A percentile compares a stretch with the other conserved stretches of the same genome.
Conservation (phyloP, 1,284 basidiomycete genomes). For the Marasmius oreades region DNA sequence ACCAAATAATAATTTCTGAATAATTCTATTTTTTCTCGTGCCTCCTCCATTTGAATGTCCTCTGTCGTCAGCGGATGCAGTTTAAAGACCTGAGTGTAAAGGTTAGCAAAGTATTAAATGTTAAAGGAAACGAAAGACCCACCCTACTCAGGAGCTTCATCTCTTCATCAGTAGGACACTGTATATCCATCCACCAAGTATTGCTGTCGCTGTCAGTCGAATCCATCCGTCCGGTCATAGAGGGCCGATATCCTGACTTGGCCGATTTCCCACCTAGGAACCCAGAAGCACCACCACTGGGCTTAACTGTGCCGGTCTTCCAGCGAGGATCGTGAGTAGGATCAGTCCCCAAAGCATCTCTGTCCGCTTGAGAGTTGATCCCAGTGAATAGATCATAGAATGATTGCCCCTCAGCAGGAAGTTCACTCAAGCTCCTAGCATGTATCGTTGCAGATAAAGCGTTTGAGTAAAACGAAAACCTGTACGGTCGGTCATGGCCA, state of each 20-base stretch:
- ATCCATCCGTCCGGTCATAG: background rate
- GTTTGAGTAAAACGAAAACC: constrained; percentile 99
- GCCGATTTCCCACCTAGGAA: constrained; percentile 5
- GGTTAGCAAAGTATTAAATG: background rate
- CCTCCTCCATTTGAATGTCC: constrained; percentile 99
- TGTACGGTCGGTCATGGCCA: constrained; percentile 88
- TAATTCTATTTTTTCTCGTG: constrained; percentile 98
- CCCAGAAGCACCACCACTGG: background rate
- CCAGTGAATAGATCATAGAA: constrained; percentile 92
- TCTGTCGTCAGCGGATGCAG: constrained; percentile 99
- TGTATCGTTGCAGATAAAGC: constrained; percentile 92
- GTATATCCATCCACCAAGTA: constrained; percentile 98
- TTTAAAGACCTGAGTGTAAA: constrained; percentile 71
- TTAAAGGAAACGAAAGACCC: constrained; percentile 16
- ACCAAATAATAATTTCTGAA: constrained; percentile 99
- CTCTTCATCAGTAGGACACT: constrained; percentile 94
- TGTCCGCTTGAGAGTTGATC: constrained; percentile 11
- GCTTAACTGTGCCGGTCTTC: background rate
- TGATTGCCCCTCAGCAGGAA: constrained; percentile 90
- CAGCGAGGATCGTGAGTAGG: background rate
- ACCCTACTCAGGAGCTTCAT: constrained; percentile 97
- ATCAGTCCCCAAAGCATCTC: background rate
- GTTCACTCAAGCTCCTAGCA: constrained; percentile 87
- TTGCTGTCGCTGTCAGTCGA: constrained; percentile 26
- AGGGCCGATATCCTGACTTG: constrained; percentile 8